Conservation (phyloP, 768 basidiomycete species). For the Leccinum uliginosum region DNA sequence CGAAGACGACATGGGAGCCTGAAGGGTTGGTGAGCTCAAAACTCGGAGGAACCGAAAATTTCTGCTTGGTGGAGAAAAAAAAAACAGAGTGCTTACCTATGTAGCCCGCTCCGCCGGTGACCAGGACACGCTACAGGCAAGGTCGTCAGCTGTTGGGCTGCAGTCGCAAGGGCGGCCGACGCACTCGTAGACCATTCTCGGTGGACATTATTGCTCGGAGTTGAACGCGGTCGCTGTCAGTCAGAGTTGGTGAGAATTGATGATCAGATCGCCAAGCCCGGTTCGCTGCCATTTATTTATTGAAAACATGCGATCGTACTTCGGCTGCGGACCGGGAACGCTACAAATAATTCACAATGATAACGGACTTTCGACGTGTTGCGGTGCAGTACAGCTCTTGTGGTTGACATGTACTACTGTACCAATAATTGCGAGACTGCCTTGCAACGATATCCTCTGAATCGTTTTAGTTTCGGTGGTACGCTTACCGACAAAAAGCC, state of each 20-base stretch:
- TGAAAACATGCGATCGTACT: conserved; percentile 11
- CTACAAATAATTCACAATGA: background rate
- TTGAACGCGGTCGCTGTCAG: background rate
- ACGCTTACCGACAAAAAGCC: background rate
- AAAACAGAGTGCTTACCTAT: conserved; percentile 60
- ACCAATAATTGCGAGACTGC: too few relatives aligned
- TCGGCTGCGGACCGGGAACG: background rate
- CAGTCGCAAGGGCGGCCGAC: conserved; percentile 21
- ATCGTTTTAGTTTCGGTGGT: too few relatives aligned
- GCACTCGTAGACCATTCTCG: conserved; percentile 42
- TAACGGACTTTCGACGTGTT: too few relatives aligned
- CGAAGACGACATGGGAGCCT: conserved; percentile 94
- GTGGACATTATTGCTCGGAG: conserved; percentile 25
- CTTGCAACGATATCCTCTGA: too few relatives aligned
- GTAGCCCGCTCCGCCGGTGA: conserved; percentile 85
- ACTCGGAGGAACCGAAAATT: conserved; percentile 1
- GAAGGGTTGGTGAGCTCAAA: conserved; percentile 8
- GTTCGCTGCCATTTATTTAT: conserved; percentile 1
- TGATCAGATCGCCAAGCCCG: conserved; percentile 4
- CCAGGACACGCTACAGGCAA: conserved; percentile 51
- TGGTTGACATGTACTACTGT: background rate
- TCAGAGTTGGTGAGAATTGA: background rate
- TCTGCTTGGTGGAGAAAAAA: background rate
- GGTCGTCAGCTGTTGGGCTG: conserved; percentile 8
- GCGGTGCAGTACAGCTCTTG: background rate